A percentile compares a stretch with the other conserved stretches of the same genome.
These are phyloP conservation scores for Chlorociboria aeruginascens DNA, from an alignment of 495 filamentous ascomycete genomes.

Conservation along the genomic window DNA sequence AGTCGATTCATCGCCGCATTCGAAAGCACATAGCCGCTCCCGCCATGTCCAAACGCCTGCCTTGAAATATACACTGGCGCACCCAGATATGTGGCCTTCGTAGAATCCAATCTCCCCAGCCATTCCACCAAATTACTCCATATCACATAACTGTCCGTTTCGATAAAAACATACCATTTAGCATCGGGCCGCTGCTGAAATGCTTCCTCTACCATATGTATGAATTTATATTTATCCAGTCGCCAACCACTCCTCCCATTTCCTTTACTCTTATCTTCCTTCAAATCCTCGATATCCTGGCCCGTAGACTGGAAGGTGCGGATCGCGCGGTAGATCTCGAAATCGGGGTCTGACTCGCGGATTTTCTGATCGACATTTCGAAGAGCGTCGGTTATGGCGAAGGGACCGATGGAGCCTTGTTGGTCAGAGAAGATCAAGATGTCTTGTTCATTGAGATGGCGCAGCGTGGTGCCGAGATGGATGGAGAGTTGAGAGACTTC, in stretches of 20 bases:
- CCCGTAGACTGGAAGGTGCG: slow-evolving; percentile 1
- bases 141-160: slow-evolving; percentile 54
- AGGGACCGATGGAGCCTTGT: slow-evolving; percentile 35
- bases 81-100: slow-evolving; percentile 41
- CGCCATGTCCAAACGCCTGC: slow-evolving; percentile 53
- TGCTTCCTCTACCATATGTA: slow-evolving; percentile 49
- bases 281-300: neutral
- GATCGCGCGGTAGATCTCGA: slow-evolving; percentile 36
- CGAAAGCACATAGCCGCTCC: slow-evolving; percentile 54
- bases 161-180: slow-evolving; percentile 59
- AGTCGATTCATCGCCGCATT: slow-evolving; percentile 37
- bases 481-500: slow-evolving; percentile 41
- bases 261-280: neutral
- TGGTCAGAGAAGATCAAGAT: slow-evolving; percentile 48
- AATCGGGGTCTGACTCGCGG: slow-evolving; percentile 32
- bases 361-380: slow-evolving; percentile 27
- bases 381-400: slow-evolving; percentile 40
- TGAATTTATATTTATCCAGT: slow-evolving; percentile 61
- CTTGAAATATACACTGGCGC: slow-evolving; percentile 42
- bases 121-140: slow-evolving; percentile 52
- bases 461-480: slow-evolving; percentile 40
- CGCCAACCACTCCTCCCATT: slow-evolving; percentile 36
- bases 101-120: slow-evolving; percentile 35
- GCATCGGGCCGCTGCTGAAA: slow-evolving; percentile 35
- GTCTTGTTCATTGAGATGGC: slow-evolving; percentile 22